Percentiles rank a stretch among this genome's conserved stretches.
Conservation (phyloP, 495 filamentous ascomycete species). For the Oidiodendron maius region DNA sequence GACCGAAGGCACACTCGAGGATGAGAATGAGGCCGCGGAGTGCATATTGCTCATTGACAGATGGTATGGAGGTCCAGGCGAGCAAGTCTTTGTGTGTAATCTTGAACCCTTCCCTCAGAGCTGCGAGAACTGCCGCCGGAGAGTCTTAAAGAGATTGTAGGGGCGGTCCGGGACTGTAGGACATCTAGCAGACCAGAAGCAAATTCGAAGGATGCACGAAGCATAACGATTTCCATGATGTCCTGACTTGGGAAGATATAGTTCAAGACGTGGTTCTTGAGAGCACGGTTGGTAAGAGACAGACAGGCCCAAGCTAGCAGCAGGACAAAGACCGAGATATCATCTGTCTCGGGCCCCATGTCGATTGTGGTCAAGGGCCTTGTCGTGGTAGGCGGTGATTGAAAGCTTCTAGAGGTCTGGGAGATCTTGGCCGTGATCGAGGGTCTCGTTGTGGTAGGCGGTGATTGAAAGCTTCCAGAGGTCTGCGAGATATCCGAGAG, state of each 20-base stretch:
- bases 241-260: slow-evolving; percentile 1
- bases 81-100: slow-evolving; percentile 9
- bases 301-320: slow-evolving; percentile 6
- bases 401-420: no score
- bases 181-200: slow-evolving; percentile 4
- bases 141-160: slow-evolving; percentile 1
- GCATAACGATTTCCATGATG: neutral
- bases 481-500: no score
- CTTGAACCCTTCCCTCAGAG: slow-evolving; percentile 6
- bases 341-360: neutral
- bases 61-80: slow-evolving; percentile 4
- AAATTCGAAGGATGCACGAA: neutral
- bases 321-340: neutral
- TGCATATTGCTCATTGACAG: neutral
- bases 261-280: slow-evolving; percentile 1
- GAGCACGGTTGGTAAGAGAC: slow-evolving; percentile 1
- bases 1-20: slow-evolving; percentile 1
- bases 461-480: no score
- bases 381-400: no score
- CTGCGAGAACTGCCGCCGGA: neutral
- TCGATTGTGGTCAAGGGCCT: no score
- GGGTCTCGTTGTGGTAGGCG: no score
- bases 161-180: neutral
- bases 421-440: no score
- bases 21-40: neutral